These are phyloP conservation scores for Pseudognaphalium luteoalbum DNA, from an alignment of 129 eudicot genomes.

Conservation along the genomic window DNA sequence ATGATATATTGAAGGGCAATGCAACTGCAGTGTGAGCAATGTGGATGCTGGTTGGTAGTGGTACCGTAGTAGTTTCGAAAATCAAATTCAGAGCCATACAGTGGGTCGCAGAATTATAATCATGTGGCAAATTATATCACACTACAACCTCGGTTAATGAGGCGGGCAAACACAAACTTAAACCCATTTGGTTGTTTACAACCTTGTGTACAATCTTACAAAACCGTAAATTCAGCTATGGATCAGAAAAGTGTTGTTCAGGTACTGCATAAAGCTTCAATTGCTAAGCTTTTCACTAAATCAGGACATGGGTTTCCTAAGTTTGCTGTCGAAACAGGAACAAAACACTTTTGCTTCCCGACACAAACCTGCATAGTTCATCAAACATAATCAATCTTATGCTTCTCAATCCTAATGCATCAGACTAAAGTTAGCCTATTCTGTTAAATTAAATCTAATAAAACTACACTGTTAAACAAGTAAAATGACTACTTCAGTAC, in stretches of 20 bases:
- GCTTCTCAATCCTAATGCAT: background rate
- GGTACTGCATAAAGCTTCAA: constrained; percentile 57
- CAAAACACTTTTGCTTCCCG: constrained; percentile 57
- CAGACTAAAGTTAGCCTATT: background rate
- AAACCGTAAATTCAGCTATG: constrained; percentile 6
- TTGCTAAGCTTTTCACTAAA: constrained; percentile 52
- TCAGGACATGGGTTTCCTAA: constrained; percentile 59
- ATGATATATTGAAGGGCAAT: background rate
- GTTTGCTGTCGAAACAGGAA: constrained; percentile 47
- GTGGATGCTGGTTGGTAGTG: background rate
- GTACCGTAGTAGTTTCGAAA: background rate
- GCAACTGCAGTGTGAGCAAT: background rate
- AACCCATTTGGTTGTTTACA: background rate
- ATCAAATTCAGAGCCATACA: background rate
- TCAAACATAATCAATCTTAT: background rate
- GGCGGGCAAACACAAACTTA: background rate
- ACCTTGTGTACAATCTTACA: background rate
- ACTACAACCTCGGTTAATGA: background rate
- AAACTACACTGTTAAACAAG: no score
- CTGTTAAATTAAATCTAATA: background rate
- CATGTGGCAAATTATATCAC: background rate
- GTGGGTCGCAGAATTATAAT: background rate
- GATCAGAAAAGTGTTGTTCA: constrained; percentile 18
- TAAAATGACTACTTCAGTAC: constrained; percentile 31
- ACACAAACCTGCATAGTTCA: constrained; percentile 49